A percentile compares a stretch with the other conserved stretches of the same genome.
Conservation (phyloP, 2,329 filamentous ascomycete genomes). For the Dactylellina sp. region DNA sequence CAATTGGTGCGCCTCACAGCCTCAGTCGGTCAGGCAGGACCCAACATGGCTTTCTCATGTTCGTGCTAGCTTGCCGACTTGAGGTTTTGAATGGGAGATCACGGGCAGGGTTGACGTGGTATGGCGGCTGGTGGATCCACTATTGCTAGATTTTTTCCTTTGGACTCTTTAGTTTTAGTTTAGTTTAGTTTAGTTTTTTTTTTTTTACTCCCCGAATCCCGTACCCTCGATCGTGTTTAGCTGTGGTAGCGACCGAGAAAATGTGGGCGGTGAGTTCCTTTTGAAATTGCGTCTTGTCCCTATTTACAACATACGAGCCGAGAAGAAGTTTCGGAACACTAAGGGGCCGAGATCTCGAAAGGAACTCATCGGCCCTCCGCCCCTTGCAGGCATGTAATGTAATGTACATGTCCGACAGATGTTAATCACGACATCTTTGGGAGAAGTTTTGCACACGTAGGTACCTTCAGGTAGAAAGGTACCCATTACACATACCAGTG, state of each 20-base stretch:
- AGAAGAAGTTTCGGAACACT: constrained; percentile 34
- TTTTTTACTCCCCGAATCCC: constrained; percentile 10
- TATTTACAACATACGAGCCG: constrained; percentile 51
- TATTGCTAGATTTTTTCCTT: constrained; percentile 16
- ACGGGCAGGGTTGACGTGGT: constrained; percentile 54
- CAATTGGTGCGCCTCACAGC: constrained; percentile 48
- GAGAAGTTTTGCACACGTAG: constrained; percentile 26
- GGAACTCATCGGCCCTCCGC: constrained; percentile 29
- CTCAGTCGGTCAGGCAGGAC: constrained; percentile 39
- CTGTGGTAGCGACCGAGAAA: constrained; percentile 44
- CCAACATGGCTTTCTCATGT: constrained; percentile 28
- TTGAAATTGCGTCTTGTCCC: constrained; percentile 41
- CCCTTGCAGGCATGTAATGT: constrained; percentile 42
- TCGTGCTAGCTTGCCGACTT: constrained; percentile 40
- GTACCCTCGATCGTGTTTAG: constrained; percentile 16
- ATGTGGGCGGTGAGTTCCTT: constrained; percentile 12
- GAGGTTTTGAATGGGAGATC: constrained; percentile 33
- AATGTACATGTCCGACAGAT: constrained; percentile 40
- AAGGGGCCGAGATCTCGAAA: constrained; percentile 25
- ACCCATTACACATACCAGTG: constrained; percentile 20
- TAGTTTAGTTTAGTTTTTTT: no score
- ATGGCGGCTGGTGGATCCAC: constrained; percentile 39
- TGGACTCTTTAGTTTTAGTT: no score
- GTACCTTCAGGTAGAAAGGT: no score
- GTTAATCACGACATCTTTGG: constrained; percentile 52